A percentile compares a stretch with the other conserved stretches of the same genome.
phyloP scores from a whole-genome alignment of 2,329 filamentous ascomycete species.

The Sarocladium brachiariae region DNA sequence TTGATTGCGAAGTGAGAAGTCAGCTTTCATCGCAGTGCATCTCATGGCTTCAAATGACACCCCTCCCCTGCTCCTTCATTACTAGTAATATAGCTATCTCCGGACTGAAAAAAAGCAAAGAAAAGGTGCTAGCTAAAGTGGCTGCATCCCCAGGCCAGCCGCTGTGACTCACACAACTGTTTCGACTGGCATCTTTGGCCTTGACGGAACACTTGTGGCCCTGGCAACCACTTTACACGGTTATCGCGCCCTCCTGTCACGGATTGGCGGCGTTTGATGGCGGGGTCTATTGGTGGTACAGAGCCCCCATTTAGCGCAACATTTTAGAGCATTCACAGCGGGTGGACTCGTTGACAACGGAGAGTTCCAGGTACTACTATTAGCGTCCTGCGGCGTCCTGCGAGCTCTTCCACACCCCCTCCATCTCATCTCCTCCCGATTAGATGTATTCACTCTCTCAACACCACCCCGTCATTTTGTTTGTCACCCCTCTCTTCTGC shows the following conservation, averaged over 20 bases:
- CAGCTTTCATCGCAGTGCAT: not conserved
- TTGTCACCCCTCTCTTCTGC: not conserved
- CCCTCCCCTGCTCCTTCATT: not conserved
- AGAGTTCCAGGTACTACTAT: not conserved
- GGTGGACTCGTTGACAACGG: not conserved
- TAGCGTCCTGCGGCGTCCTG: constrained; percentile 5
- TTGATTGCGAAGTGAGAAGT: not conserved
- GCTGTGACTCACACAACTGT: constrained; percentile 8
- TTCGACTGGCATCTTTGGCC: constrained; percentile 3
- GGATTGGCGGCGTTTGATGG: too few species aligned
- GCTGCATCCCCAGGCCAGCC: constrained; percentile 1
- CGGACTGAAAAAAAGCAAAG: constrained; percentile 3
- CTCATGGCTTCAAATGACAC: not conserved
- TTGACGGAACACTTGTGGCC: not conserved
- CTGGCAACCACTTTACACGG: constrained; percentile 12
- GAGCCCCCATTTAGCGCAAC: not conserved
- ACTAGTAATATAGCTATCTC: too few species aligned
- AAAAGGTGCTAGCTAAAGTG: constrained; percentile 4
- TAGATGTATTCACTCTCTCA: not conserved
- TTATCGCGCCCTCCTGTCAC: not conserved
- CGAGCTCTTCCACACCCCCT: constrained; percentile 1
- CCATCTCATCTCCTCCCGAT: not conserved
- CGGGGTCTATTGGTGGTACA: not conserved
- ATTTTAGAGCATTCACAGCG: not conserved
- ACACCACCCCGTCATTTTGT: constrained; percentile 1